A percentile compares a stretch with the other conserved stretches of the same genome.
These are phyloP conservation scores for Deinandra increscens DNA, from an alignment of 129 eudicot genomes.

Conservation along the genomic window DNA sequence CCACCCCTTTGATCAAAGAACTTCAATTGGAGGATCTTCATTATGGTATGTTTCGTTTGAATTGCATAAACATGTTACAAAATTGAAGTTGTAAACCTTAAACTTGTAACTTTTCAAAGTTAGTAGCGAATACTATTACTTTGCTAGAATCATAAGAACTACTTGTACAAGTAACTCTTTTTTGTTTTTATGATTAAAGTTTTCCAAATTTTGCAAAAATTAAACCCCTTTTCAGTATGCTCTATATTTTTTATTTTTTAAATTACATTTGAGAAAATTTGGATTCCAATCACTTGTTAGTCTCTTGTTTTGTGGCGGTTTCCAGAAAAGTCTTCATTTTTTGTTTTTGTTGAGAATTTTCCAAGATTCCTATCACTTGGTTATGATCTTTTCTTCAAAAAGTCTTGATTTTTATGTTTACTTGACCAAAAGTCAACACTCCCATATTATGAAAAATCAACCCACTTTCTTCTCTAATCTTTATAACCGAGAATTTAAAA, in stretches of 20 bases:
- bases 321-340: not conserved
- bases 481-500: not conserved
- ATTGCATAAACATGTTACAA: no score
- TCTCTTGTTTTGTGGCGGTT: not conserved
- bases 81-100: no score
- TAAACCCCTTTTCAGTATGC: not conserved
- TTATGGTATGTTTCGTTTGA: conserved; percentile 18
- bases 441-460: not conserved
- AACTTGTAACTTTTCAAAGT: no score
- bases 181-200: conserved; percentile 1
- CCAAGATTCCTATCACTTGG: not conserved
- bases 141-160: no score
- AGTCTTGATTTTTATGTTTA: not conserved
- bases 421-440: conserved; percentile 13
- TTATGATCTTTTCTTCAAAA: not conserved
- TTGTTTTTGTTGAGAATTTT: not conserved
- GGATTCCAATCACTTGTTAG: not conserved
- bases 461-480: not conserved
- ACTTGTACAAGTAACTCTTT: not conserved
- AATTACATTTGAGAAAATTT: not conserved
- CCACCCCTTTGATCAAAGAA: not conserved
- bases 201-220: not conserved
- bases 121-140: no score
- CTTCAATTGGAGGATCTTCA: not conserved
- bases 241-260: not conserved